These are phyloP conservation scores for Tulasnella sp. DNA, from an alignment of 768 basidiomycete genomes.

Conservation along the genomic window DNA sequence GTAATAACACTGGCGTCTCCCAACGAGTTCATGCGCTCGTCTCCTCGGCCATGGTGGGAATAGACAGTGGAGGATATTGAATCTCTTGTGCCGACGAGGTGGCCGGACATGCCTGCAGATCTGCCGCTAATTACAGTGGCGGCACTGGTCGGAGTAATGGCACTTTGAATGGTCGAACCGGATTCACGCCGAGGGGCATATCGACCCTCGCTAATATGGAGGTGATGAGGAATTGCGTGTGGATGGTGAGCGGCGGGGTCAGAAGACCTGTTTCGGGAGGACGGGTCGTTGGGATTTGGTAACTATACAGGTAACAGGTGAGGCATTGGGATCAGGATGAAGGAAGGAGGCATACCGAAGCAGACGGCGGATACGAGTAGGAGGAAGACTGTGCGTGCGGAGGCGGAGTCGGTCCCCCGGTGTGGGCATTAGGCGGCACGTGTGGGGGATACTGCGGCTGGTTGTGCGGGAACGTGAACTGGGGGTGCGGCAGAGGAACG, in stretches of 20 bases:
- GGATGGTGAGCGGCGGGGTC: not conserved
- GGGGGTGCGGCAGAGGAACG: not conserved
- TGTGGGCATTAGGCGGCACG: not conserved
- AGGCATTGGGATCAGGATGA: no score
- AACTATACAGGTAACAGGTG: no score
- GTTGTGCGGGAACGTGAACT: constrained; percentile 4
- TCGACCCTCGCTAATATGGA: not conserved
- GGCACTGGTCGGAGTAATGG: constrained; percentile 3
- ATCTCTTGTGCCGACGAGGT: not conserved
- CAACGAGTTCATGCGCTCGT: not conserved
- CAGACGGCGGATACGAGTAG: not conserved
- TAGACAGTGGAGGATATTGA: not conserved
- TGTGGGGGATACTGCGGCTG: not conserved
- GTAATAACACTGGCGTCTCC: not conserved
- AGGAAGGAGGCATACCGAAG: not conserved
- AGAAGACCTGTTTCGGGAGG: no score
- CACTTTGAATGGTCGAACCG: not conserved
- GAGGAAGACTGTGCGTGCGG: not conserved
- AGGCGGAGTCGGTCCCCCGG: not conserved
- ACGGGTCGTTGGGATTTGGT: no score
- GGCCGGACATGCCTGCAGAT: no score
- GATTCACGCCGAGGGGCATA: not conserved
- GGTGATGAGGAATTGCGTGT: not conserved
- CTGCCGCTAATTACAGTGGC: not conserved
- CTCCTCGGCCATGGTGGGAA: not conserved